Percentiles rank a stretch among this genome's conserved stretches.
Conservation (phyloP, 176 grass and related monocot genomes). For the Aegilops tauschii region DNA sequence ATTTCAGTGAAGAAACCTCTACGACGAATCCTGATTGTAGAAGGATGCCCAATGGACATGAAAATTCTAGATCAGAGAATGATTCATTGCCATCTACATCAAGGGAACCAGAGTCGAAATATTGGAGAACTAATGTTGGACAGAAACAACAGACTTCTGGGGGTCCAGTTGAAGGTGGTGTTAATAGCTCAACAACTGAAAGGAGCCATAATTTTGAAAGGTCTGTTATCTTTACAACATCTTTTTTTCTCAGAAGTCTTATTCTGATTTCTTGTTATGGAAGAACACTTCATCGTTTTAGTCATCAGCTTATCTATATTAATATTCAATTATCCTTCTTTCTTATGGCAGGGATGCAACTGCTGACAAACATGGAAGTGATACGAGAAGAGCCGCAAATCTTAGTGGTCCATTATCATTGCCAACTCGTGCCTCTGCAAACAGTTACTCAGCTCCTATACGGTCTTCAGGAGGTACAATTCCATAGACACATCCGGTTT, state of each 20-base stretch:
- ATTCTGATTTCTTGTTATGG: background rate
- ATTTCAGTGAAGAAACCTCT: slow-evolving; percentile 39
- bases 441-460: slow-evolving; percentile 96
- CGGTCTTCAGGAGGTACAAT: slow-evolving; percentile 81
- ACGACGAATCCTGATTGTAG: slow-evolving; percentile 32
- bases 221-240: slow-evolving; percentile 41
- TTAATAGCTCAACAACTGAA: slow-evolving; percentile 41
- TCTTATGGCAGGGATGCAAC: slow-evolving; percentile 55
- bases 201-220: slow-evolving; percentile 61
- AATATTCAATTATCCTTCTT: background rate
- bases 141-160: slow-evolving; percentile 58
- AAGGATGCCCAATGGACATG: slow-evolving; percentile 37
- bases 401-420: slow-evolving; percentile 93
- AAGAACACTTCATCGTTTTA: background rate
- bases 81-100: slow-evolving; percentile 61
- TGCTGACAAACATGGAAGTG: slow-evolving; percentile 66
- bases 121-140: slow-evolving; percentile 50
- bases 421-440: slow-evolving; percentile 98
- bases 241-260: background rate
- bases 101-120: slow-evolving; percentile 54
- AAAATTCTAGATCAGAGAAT: slow-evolving; percentile 50
- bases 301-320: slow-evolving; percentile 23
- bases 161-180: slow-evolving; percentile 39
- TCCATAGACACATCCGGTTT: background rate
- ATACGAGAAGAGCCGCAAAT: slow-evolving; percentile 64